Percentiles rank a stretch among this genome's conserved stretches.
Conservation (phyloP, 2,329 filamentous ascomycete species). For the Hymenoscyphus scutula region DNA sequence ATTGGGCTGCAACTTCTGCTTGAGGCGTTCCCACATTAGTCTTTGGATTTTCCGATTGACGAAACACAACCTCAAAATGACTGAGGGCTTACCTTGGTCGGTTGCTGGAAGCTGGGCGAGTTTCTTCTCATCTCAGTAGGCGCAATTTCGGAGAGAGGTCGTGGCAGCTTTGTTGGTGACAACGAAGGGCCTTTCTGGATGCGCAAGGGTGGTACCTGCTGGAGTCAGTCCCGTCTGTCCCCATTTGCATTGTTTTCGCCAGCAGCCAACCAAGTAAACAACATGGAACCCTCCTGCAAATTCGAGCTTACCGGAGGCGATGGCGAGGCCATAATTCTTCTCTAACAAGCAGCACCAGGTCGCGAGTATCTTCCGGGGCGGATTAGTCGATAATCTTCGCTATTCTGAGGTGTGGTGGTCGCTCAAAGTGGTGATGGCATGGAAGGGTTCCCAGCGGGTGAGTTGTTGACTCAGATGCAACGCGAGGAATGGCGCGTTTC, state of each 20-base stretch:
- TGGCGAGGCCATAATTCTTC: conserved; percentile 27
- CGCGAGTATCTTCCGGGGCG: not conserved
- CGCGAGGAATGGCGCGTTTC: conserved; percentile 23
- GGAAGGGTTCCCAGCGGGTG: conserved; percentile 11
- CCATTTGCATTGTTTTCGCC: not conserved
- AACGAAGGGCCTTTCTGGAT: conserved; percentile 66
- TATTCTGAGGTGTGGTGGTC: not conserved
- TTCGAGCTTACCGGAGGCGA: conserved; percentile 28
- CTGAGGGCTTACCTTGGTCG: conserved; percentile 58
- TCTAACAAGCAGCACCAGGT: not conserved
- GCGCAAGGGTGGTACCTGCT: conserved; percentile 71
- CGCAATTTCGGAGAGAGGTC: conserved; percentile 85
- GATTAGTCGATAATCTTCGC: conserved; percentile 8
- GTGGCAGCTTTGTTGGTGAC: conserved; percentile 64
- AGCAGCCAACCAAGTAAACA: conserved; percentile 13
- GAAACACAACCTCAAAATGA: conserved; percentile 6
- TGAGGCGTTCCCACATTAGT: conserved; percentile 23
- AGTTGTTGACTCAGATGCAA: conserved; percentile 19
- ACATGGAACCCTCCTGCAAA: not conserved
- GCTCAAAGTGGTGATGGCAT: conserved; percentile 23
- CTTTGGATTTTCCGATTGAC: conserved; percentile 29
- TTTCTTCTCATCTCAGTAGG: conserved; percentile 84
- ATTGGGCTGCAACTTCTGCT: conserved; percentile 64
- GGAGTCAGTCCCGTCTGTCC: conserved; percentile 8
- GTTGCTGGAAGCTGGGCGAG: conserved; percentile 85